Conservation (phyloP, 768 basidiomycete species). For the Hericium erinaceus region DNA sequence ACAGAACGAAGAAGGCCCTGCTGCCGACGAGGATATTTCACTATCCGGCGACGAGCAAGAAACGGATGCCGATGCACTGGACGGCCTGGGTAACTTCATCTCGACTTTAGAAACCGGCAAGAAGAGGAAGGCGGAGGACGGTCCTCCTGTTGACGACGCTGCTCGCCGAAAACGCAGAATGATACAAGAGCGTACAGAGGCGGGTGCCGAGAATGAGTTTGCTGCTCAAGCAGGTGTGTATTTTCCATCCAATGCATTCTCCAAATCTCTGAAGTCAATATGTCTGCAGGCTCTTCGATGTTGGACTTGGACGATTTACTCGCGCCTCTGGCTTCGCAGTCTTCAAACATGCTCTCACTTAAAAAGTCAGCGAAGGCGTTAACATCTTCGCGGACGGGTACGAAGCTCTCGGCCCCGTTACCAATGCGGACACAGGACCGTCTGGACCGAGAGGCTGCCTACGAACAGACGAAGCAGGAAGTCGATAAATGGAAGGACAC, state of each 20-base stretch:
- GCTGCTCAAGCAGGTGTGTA: slow-evolving; percentile 5
- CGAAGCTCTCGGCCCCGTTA: slow-evolving; percentile 67
- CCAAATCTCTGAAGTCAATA: not conserved
- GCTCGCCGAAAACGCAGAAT: slow-evolving; percentile 9
- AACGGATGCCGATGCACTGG: slow-evolving; percentile 49
- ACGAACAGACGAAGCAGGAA: slow-evolving; percentile 87
- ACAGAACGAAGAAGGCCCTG: slow-evolving; percentile 36
- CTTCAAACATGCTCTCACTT: slow-evolving; percentile 50
- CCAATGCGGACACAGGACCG: slow-evolving; percentile 83
- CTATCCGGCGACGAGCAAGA: slow-evolving; percentile 35
- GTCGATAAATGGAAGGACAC: slow-evolving; percentile 90
- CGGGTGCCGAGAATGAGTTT: slow-evolving; percentile 12
- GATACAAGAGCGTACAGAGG: slow-evolving; percentile 8
- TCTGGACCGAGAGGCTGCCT: slow-evolving; percentile 87
- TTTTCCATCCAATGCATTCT: not conserved
- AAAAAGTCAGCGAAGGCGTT: slow-evolving; percentile 64
- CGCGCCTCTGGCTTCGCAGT: slow-evolving; percentile 56
- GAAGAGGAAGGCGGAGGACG: slow-evolving; percentile 50
- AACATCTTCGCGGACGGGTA: slow-evolving; percentile 42
- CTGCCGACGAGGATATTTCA: slow-evolving; percentile 24
- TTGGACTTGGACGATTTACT: slow-evolving; percentile 69
- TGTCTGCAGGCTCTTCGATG: slow-evolving; percentile 34
- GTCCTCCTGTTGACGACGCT: not conserved
- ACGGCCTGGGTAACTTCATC: slow-evolving; percentile 65
- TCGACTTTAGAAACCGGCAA: slow-evolving; percentile 52